Percentiles rank a stretch among this genome's conserved stretches.
phyloP scores from a whole-genome alignment of 768 basidiomycete genomes.

The Cystoderma amianthinum region DNA sequence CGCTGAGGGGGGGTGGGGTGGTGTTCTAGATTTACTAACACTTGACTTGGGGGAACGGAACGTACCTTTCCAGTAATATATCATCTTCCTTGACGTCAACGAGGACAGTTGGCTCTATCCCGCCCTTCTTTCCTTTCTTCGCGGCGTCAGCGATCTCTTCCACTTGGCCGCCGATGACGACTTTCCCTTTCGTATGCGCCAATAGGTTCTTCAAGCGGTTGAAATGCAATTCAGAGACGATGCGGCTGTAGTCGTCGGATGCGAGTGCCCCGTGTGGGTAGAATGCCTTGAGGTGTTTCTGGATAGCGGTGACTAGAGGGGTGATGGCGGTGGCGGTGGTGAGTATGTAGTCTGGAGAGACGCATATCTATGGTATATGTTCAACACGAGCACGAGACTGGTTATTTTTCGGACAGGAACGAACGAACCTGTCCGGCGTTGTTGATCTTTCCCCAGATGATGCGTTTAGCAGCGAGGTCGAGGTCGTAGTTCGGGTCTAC shows the following conservation, averaged over 20 bases:
- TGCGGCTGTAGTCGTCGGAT: conserved; percentile 35
- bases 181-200: conserved; percentile 43
- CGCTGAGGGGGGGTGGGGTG: conserved; percentile 42
- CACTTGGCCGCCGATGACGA: conserved; percentile 38
- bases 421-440: conserved; percentile 69
- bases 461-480: conserved; percentile 50
- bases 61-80: conserved; percentile 53
- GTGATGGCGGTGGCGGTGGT: conserved; percentile 33
- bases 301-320: conserved; percentile 36
- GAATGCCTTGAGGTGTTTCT: conserved; percentile 36
- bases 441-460: conserved; percentile 57
- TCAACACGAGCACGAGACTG: conserved; percentile 11
- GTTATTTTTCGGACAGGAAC: conserved; percentile 7
- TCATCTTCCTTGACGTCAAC: conserved; percentile 47
- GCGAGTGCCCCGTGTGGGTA: conserved; percentile 46
- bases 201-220: conserved; percentile 46
- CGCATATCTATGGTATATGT: conserved; percentile 53
- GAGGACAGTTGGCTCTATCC: conserved; percentile 56
- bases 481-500: conserved; percentile 33
- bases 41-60: neutral
- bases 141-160: conserved; percentile 21
- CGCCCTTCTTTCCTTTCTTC: conserved; percentile 28
- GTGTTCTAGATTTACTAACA: neutral
- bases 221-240: conserved; percentile 50
- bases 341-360: conserved; percentile 42